These are phyloP conservation scores for Zanthoxylum bungeanum DNA, from an alignment of 345 rosid genomes.

Conservation along the genomic window DNA sequence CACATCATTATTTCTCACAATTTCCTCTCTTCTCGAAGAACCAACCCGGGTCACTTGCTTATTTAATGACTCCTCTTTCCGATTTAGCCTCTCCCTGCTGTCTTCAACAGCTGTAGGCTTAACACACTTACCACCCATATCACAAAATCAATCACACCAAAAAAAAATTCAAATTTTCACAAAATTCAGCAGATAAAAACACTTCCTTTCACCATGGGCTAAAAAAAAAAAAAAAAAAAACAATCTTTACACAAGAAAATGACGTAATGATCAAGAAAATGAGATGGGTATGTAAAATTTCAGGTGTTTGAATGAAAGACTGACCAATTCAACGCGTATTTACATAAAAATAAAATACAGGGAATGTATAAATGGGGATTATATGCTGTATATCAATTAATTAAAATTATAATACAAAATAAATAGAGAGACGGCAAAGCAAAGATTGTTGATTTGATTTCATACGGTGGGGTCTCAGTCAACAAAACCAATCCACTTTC, in stretches of 20 bases:
- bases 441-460: neutral
- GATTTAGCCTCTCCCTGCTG: conserved; percentile 32
- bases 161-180: neutral
- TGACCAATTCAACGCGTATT: conserved; percentile 43
- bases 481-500: neutral
- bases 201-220: neutral
- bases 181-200: conserved; percentile 19
- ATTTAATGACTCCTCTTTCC: conserved; percentile 53
- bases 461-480: conserved; percentile 7
- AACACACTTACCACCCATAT: conserved; percentile 82
- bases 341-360: too few relatives aligned
- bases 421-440: neutral
- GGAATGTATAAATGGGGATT: neutral
- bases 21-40: conserved; percentile 64
- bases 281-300: neutral
- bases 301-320: neutral
- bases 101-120: conserved; percentile 45
- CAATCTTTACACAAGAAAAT: neutral
- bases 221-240: neutral
- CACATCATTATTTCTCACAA: conserved; percentile 42
- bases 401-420: neutral
- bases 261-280: conserved; percentile 17
- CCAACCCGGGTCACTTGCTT: conserved; percentile 52
- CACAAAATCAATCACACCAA: neutral
- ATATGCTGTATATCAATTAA: neutral